Conservation (phyloP, 2,329 filamentous ascomycete genomes). For the Pezicula radicicola region DNA sequence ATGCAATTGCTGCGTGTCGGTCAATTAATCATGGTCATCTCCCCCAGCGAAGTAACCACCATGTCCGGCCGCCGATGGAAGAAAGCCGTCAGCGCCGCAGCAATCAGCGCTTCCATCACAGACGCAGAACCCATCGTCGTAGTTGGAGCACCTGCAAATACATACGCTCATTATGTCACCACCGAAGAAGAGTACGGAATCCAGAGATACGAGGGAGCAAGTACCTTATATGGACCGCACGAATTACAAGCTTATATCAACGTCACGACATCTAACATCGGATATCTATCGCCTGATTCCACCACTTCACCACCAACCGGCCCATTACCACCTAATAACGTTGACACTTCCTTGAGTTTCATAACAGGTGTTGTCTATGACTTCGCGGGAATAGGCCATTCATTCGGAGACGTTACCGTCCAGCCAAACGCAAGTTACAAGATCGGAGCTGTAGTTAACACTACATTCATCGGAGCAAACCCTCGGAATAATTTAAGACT, state of each 20-base stretch:
- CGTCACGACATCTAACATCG: conserved; percentile 68
- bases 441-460: conserved; percentile 60
- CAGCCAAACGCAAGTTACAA: conserved; percentile 52
- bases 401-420: conserved; percentile 65
- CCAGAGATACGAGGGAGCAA: conserved; percentile 91
- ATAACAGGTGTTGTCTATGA: conserved; percentile 81
- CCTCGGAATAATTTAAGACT: conserved; percentile 82
- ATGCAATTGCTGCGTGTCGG: conserved; percentile 82
- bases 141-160: conserved; percentile 84
- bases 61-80: conserved; percentile 91
- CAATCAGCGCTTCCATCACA: conserved; percentile 22
- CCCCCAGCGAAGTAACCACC: conserved; percentile 82
- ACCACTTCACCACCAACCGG: conserved; percentile 42
- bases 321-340: conserved; percentile 75
- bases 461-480: conserved; percentile 79
- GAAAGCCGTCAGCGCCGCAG: conserved; percentile 49
- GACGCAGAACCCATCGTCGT: conserved; percentile 65
- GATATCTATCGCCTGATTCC: conserved; percentile 55
- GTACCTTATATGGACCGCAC: conserved; percentile 80
- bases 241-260: conserved; percentile 85
- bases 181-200: conserved; percentile 77
- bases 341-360: conserved; percentile 68
- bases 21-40: conserved; percentile 78
- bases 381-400: conserved; percentile 56
- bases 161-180: conserved; percentile 74